phyloP scores from a whole-genome alignment of 371 early-diverging fungal genomes.

The Mortierella sp. region DNA sequence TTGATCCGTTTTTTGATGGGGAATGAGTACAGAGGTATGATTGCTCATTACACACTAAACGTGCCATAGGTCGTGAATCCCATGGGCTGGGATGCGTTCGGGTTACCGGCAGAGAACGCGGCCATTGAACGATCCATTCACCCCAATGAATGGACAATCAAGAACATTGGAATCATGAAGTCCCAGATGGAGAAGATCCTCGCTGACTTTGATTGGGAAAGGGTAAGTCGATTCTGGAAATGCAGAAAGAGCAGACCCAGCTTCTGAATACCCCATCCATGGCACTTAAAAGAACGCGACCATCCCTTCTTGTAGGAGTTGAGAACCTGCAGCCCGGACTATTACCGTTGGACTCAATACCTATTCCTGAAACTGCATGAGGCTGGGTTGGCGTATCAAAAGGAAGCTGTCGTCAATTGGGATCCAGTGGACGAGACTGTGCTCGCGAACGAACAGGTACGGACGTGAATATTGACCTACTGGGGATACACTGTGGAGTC shows the following conservation, averaged over 20 bases:
- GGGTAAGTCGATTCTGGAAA: too few species aligned
- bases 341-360: constrained; percentile 94
- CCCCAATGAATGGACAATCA: constrained; percentile 86
- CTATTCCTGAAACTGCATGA: constrained; percentile 83
- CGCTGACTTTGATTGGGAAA: constrained; percentile 91
- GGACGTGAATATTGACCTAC: too few species aligned
- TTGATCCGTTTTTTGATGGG: not conserved
- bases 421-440: constrained; percentile 96
- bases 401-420: constrained; percentile 94
- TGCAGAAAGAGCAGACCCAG: too few species aligned
- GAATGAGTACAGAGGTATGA: too few species aligned
- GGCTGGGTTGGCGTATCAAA: constrained; percentile 86
- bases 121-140: constrained; percentile 89
- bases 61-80: constrained; percentile 79
- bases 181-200: constrained; percentile 78
- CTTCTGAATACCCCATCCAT: too few species aligned
- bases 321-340: constrained; percentile 85
- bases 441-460: constrained; percentile 93
- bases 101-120: constrained; percentile 98
- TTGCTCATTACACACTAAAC: too few species aligned
- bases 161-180: constrained; percentile 87
- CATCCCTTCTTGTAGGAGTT: too few species aligned
- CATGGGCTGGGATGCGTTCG: constrained; percentile 99
- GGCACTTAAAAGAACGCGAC: too few species aligned
- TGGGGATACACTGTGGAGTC: too few species aligned